Evolutionary conservation across 139 green algal genomes (phyloP).

Genomic region (Coelastrella sp.): DNA sequence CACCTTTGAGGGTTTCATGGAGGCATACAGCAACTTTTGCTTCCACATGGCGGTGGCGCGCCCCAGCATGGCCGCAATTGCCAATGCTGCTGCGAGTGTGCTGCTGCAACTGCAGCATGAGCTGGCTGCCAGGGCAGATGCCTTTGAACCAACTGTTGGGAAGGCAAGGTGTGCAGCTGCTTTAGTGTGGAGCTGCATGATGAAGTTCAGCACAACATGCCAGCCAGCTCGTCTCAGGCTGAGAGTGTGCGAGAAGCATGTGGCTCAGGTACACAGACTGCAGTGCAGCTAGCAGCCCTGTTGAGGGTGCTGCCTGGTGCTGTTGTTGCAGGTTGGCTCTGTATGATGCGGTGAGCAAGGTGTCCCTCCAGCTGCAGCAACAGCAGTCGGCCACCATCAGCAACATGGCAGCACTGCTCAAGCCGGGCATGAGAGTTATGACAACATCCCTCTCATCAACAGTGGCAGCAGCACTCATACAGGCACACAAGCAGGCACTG

Average conservation of each 20-base stretch:
- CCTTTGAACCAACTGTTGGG: constrained; percentile 19
- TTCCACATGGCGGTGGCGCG: constrained; percentile 50
- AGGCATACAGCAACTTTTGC: constrained; percentile 43
- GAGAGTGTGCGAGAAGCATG: no score
- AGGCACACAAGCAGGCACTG: constrained; percentile 37
- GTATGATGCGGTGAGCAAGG: constrained; percentile 3
- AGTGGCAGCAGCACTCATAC: constrained; percentile 27
- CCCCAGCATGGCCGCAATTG: constrained; percentile 56
- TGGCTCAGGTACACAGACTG: not conserved
- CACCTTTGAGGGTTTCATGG: not conserved
- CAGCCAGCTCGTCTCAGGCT: not conserved
- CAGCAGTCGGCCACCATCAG: not conserved
- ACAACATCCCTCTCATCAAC: constrained; percentile 42
- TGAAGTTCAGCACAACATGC: not conserved
- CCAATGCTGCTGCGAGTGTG: constrained; percentile 48
- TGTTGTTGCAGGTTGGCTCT: constrained; percentile 12
- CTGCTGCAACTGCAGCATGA: constrained; percentile 39
- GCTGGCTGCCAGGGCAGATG: constrained; percentile 21
- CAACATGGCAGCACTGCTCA: constrained; percentile 8
- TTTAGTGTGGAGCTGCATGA: not conserved
- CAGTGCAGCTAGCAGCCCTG: not conserved
- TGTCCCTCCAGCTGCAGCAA: constrained; percentile 1
- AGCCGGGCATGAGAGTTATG: constrained; percentile 26
- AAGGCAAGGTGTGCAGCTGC: constrained; percentile 17
- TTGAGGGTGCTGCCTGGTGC: not conserved